Base-by-base conservation (phyloP, 2,329 filamentous ascomycete species). In the Hawksworthiomyces lignivorus region DNA sequence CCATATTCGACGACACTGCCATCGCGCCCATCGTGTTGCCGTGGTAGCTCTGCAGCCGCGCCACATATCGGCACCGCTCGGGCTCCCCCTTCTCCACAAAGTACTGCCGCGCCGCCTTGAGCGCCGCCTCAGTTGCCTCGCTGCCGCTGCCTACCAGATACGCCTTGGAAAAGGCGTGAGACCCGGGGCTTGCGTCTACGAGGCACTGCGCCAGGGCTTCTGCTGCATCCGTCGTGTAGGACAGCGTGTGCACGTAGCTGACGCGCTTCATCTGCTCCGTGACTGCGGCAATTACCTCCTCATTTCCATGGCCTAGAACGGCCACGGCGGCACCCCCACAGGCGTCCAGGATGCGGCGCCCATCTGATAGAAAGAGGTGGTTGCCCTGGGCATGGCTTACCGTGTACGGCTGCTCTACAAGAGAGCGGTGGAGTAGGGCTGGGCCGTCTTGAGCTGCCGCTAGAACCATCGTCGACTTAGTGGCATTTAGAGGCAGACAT, bases 281-380 rank as follows among this genome's bases (percentile, higher is more conserved):
- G 30, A 87, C 70, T 1, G 80, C 82, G 3, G 72, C 62, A 11
- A 67, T 65, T 11, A 89, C 75, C 36, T 79, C 67, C 31, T 67
- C 54, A 39, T 82, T 71, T 22, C 75, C 77, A 51, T 87, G 80
- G 7, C 85, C 86, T 9, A 90, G 63, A 54, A 80, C 82, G 9
- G 78, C 70, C 4, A 88, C 84, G 18, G 81, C 83, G 4, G 85
- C 82, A 17, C 86, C 86, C 21, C 81, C 75, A 17, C 80, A 84
- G 2, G 77, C 81, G 57, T 92, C 86, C 12, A 88, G 71, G 32
- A 92, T 72, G 26, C 62, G 65, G 19, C 72, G 68, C 2, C 80
- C 80, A 19, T 57, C 48, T 4, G 21, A 27, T 7, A 46, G 39
- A 10, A 18, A 22, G 19, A 48, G 36, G 26, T 44, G 43, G 36